Conservation (phyloP, 148 eudicot species). For the Persicaria tinctoria region DNA sequence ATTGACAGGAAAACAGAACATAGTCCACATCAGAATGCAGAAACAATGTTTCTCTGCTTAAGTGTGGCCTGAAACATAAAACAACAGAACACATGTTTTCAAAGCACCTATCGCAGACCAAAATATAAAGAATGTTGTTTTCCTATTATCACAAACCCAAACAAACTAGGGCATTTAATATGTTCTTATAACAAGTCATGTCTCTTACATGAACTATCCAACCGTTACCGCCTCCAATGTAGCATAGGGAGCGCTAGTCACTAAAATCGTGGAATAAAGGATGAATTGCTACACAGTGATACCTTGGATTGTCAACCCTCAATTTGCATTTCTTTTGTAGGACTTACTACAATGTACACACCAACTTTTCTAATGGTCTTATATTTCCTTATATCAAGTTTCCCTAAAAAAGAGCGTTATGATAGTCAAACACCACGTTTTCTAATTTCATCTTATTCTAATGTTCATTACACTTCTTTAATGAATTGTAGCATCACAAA, state of each 20-base stretch:
- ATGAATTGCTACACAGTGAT: not conserved
- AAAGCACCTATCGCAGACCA: not conserved
- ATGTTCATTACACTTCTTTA: not conserved
- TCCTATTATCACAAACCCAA: not conserved
- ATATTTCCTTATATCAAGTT: not conserved
- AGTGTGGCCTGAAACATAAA: not conserved
- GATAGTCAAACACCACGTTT: not conserved
- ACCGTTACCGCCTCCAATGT: not conserved
- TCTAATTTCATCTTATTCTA: not conserved
- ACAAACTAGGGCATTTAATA: not conserved
- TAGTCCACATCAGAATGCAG: not conserved
- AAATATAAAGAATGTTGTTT: not conserved
- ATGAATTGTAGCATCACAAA: not conserved
- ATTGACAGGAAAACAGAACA: not conserved
- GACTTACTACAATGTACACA: not conserved
- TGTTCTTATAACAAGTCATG: not conserved
- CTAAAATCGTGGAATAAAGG: not conserved
- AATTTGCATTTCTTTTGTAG: not conserved
- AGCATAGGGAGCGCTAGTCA: not conserved
- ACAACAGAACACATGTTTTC: not conserved
- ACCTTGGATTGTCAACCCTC: not conserved
- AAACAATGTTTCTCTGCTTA: not conserved
- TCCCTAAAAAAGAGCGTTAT: not conserved
- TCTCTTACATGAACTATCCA: not conserved
- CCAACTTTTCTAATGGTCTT: not conserved